Conservation (phyloP, 805 yeast species). For the Candida verbasci region DNA sequence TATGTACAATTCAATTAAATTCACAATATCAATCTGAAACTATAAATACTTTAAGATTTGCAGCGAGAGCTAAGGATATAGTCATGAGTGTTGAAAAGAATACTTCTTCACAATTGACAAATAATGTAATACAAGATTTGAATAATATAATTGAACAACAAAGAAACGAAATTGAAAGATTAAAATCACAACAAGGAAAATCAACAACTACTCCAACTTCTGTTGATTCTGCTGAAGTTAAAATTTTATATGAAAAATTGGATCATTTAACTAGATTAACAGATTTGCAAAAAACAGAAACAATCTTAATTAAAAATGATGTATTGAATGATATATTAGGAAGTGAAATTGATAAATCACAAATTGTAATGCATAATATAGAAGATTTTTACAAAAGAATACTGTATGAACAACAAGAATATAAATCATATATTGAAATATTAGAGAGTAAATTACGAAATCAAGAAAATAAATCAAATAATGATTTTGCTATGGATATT, state of each 20-base stretch:
- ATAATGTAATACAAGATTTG: conserved; percentile 52
- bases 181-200: conserved; percentile 16
- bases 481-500: conserved; percentile 21
- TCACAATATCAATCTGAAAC: conserved; percentile 68
- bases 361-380: conserved; percentile 41
- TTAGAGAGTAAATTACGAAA: conserved; percentile 51
- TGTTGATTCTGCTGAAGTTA: conserved; percentile 47
- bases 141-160: conserved; percentile 59
- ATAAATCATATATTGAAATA: conserved; percentile 54
- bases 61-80: conserved; percentile 88
- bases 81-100: conserved; percentile 60
- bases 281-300: conserved; percentile 55
- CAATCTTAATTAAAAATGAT: conserved; percentile 55
- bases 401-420: conserved; percentile 52
- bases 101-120: conserved; percentile 25
- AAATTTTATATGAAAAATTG: conserved; percentile 57
- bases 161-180: conserved; percentile 44
- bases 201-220: not conserved
- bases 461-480: conserved; percentile 13
- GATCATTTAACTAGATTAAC: conserved; percentile 65
- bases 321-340: conserved; percentile 56
- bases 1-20: conserved; percentile 81
- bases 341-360: conserved; percentile 34
- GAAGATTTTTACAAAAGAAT: conserved; percentile 47
- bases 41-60: conserved; percentile 81